Percentiles rank a stretch among this genome's conserved stretches.
These are phyloP conservation scores for Leccinum fibrillosum DNA, from an alignment of 768 basidiomycete genomes.

Conservation along the genomic window DNA sequence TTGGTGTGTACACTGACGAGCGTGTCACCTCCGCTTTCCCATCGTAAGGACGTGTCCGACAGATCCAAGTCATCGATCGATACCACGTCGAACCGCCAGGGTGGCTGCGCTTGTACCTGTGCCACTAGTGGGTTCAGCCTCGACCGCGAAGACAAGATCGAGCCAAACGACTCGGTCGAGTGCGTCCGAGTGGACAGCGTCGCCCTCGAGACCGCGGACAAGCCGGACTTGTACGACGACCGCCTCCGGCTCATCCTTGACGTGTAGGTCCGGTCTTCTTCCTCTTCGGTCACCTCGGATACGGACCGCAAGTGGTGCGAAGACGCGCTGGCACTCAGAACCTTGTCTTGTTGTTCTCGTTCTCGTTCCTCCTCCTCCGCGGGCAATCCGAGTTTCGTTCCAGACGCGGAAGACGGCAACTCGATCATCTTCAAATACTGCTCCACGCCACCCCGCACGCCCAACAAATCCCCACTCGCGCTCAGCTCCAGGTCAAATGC, in stretches of 20 bases:
- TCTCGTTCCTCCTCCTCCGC: background rate
- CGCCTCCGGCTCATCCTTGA: slow-evolving; percentile 8
- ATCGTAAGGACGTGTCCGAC: slow-evolving; percentile 74
- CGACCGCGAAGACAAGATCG: slow-evolving; percentile 30
- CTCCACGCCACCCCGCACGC: slow-evolving; percentile 61
- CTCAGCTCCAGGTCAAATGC: slow-evolving; percentile 69
- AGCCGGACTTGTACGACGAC: slow-evolving; percentile 22
- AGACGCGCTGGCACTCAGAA: slow-evolving; percentile 1
- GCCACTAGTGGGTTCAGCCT: slow-evolving; percentile 29
- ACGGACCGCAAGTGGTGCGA: slow-evolving; percentile 28
- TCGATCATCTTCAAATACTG: slow-evolving; percentile 61
- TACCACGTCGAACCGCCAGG: slow-evolving; percentile 67
- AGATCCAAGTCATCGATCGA: slow-evolving; percentile 78
- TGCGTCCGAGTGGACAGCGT: slow-evolving; percentile 25
- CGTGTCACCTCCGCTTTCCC: too few relatives aligned
- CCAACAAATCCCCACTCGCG: slow-evolving; percentile 58
- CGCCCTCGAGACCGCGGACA: slow-evolving; percentile 21
- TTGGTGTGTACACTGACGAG: too few relatives aligned
- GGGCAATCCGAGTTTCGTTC: background rate
- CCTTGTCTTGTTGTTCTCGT: slow-evolving; percentile 9
- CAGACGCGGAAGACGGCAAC: slow-evolving; percentile 22
- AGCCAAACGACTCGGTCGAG: slow-evolving; percentile 34
- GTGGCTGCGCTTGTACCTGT: slow-evolving; percentile 37
- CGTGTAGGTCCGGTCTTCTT: slow-evolving; percentile 22
- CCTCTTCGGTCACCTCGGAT: slow-evolving; percentile 32